Conservation (phyloP, 2,329 filamentous ascomycete genomes). For the Penicillium concentricum region DNA sequence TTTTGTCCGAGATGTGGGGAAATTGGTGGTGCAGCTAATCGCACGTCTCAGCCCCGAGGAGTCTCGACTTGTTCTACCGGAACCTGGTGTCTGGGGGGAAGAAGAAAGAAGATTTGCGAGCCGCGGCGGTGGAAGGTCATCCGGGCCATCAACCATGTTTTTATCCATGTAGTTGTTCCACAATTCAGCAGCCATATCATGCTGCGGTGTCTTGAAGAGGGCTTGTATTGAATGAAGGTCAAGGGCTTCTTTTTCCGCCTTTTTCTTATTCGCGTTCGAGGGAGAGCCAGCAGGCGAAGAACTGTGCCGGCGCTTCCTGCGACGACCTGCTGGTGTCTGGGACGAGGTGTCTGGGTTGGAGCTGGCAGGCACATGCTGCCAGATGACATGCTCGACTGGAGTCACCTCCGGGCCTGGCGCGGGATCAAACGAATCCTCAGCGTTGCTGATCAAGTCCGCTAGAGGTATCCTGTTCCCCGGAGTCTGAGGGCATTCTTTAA, state of each 20-base stretch:
- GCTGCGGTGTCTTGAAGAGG: conserved; percentile 64
- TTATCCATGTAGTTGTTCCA: conserved; percentile 72
- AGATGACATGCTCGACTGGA: conserved; percentile 61
- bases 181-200: conserved; percentile 70
- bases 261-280: conserved; percentile 42
- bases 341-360: conserved; percentile 47
- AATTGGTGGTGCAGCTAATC: conserved; percentile 67
- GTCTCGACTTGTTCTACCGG: conserved; percentile 40
- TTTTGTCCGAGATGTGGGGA: conserved; percentile 63
- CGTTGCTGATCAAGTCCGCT: conserved; percentile 61
- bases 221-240: conserved; percentile 60
- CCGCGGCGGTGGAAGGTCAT: conserved; percentile 54
- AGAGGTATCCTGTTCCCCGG: conserved; percentile 59
- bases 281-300: conserved; percentile 73
- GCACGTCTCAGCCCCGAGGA: conserved; percentile 60
- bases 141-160: conserved; percentile 45
- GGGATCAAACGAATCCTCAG: conserved; percentile 55
- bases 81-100: conserved; percentile 65
- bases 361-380: conserved; percentile 52
- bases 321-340: conserved; percentile 46
- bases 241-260: conserved; percentile 45
- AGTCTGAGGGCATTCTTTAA: conserved; percentile 54
- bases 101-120: conserved; percentile 67
- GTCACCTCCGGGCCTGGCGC: conserved; percentile 51
- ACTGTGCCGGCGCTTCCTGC: conserved; percentile 68